Evolutionary conservation across 2,329 filamentous ascomycete genomes (phyloP), one percentile per base, ranked within the genome.

Genomic region (Xylariaceae sp.): DNA sequence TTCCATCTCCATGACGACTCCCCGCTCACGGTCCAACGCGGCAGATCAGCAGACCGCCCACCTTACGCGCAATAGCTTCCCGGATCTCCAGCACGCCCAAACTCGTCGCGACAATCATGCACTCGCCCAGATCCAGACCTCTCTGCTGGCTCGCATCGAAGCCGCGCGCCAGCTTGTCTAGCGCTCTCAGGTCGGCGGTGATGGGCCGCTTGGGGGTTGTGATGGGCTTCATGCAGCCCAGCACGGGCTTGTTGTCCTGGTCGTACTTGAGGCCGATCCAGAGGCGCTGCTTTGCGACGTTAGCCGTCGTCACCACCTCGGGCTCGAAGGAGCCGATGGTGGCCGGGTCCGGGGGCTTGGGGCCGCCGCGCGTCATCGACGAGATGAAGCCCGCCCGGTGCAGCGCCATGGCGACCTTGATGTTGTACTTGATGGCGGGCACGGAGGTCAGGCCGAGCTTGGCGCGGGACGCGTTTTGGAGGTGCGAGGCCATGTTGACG

Each of bases 221-320:
- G 61, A 96, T 78, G 70, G 88, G 73, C 53, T 75, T 73, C 69
- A 93, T 81, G 64, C 84, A 81, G 63, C 79, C 80, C 66, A 97
- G 76, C 18, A 96, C 91, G 4, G 92, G 90, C 73, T 87, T 80
- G 71, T 88, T 88, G 66, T 92, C 86, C 4, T 30, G 23, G 84
- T 84, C 90, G 82, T 96, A 96, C 78, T 96, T 96, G 69, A 96
- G 78, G 1, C 91, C 91, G 10, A 97, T 76, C 92, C 92, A 97
- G 65, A 97, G 77, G 61, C 92, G 82, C 71, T 90, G 82, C 45
- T 79, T 81, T 3, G 91, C 83, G 44, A 91, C 84, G 75, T 95
- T 96, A 68, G 78, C 79, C 62, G 80, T 78, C 52, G 87, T 91
- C 59, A 90, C 80, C 11, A 78, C 78, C 62, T 83, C 82, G 10